These are phyloP conservation scores for Puccinia polysora DNA, from an alignment of 1,284 basidiomycete genomes.

Conservation along the genomic window DNA sequence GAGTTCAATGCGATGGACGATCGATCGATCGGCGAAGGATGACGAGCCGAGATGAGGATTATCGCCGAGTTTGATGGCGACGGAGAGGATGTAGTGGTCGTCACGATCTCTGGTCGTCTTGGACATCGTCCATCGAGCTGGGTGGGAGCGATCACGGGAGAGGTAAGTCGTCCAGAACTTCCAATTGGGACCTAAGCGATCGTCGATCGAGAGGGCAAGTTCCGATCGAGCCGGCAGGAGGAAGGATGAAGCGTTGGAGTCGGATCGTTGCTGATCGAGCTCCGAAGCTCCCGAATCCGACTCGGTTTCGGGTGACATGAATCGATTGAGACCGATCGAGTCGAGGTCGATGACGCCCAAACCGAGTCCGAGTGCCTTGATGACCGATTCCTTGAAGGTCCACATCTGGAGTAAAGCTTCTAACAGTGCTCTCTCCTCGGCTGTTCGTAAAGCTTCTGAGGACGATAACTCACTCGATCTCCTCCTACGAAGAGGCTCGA, in stretches of 20 bases:
- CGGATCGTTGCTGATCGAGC: no score
- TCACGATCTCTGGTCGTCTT: background rate
- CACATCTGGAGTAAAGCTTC: slow-evolving; percentile 36
- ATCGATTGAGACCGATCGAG: slow-evolving; percentile 15
- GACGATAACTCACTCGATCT: no score
- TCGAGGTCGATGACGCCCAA: slow-evolving; percentile 16
- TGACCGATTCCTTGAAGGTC: slow-evolving; percentile 42
- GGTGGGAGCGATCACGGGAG: no score
- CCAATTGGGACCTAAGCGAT: background rate
- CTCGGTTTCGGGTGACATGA: slow-evolving; percentile 5
- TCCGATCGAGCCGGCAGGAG: slow-evolving; percentile 11
- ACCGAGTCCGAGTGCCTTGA: slow-evolving; percentile 36
- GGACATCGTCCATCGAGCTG: background rate
- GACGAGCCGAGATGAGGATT: background rate
- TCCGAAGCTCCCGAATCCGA: no score
- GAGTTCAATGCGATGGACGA: background rate
- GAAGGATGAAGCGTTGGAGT: background rate
- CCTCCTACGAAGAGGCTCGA: no score
- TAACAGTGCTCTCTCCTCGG: background rate
- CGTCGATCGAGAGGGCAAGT: slow-evolving; percentile 2
- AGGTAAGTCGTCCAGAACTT: slow-evolving; percentile 15
- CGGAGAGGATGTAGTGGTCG: slow-evolving; percentile 17
- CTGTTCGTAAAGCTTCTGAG: no score
- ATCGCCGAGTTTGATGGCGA: background rate
- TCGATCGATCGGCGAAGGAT: background rate